A percentile compares a stretch with the other conserved stretches of the same genome.
Conservation (phyloP, 2,329 filamentous ascomycete genomes). For the Arthroderma sp. region DNA sequence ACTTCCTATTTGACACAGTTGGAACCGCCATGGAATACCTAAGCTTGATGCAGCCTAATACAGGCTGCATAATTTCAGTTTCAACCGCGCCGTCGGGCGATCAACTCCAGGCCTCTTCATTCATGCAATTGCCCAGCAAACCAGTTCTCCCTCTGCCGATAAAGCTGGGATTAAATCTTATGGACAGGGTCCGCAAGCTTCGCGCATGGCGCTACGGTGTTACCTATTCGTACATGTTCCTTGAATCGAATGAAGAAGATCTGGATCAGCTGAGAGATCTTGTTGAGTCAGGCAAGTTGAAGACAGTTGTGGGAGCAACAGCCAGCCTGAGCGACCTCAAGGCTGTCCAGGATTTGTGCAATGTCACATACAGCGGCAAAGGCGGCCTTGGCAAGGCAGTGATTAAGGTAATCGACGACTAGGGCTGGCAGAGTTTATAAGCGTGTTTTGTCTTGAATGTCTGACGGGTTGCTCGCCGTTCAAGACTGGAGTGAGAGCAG, state of each 20-base stretch:
- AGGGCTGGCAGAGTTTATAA: neutral
- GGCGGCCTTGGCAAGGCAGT: slow-evolving; percentile 35
- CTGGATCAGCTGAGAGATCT: slow-evolving; percentile 31
- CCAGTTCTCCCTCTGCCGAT: slow-evolving; percentile 15
- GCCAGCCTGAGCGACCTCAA: slow-evolving; percentile 34
- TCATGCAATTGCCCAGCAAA: slow-evolving; percentile 17
- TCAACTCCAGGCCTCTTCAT: slow-evolving; percentile 12
- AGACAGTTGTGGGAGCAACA: slow-evolving; percentile 29
- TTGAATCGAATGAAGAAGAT: slow-evolving; percentile 30
- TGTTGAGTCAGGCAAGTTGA: slow-evolving; percentile 33
- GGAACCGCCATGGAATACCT: slow-evolving; percentile 29
- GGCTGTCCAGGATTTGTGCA: slow-evolving; percentile 29
- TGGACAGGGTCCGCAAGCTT: slow-evolving; percentile 29
- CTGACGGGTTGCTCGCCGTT: no score
- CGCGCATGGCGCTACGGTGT: slow-evolving; percentile 34
- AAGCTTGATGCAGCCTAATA: slow-evolving; percentile 29
- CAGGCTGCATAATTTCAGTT: slow-evolving; percentile 26
- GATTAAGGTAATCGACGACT: slow-evolving; percentile 20
- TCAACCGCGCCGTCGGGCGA: slow-evolving; percentile 25
- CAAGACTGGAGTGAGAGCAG: no score
- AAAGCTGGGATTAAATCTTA: slow-evolving; percentile 17
- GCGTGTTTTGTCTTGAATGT: no score
- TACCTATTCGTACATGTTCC: slow-evolving; percentile 34
- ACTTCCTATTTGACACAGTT: slow-evolving; percentile 41
- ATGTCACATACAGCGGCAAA: slow-evolving; percentile 28